Evolutionary conservation across 2,329 filamentous ascomycete species (phyloP).

Genomic region (Xylaria sp.): DNA sequence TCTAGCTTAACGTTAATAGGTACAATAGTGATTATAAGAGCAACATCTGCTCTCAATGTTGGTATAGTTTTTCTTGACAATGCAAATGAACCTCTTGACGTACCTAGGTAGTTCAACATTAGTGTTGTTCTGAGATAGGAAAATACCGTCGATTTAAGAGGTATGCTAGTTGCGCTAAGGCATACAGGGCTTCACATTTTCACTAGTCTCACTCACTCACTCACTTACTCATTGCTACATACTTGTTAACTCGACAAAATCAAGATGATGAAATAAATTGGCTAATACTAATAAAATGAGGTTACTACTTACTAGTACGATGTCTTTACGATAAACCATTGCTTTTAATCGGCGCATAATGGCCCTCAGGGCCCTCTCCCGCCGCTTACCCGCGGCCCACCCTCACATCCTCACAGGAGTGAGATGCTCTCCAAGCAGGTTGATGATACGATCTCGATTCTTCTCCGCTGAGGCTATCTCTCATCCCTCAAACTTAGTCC

Average conservation of each 20-base stretch:
- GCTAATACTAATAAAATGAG: constrained; percentile 1
- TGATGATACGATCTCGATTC: constrained; percentile 25
- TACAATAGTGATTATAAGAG: neutral
- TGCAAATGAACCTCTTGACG: too few relatives aligned
- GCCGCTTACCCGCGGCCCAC: constrained; percentile 32
- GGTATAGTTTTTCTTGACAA: too few relatives aligned
- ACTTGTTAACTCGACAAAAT: neutral
- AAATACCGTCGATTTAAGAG: too few relatives aligned
- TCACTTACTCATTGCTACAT: too few relatives aligned
- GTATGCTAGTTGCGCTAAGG: too few relatives aligned
- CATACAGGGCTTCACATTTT: too few relatives aligned
- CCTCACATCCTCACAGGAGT: constrained; percentile 11
- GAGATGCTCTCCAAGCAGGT: constrained; percentile 11
- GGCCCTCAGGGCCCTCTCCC: constrained; percentile 36
- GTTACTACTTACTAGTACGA: neutral
- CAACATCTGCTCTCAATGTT: too few relatives aligned
- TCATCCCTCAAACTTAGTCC: constrained; percentile 61
- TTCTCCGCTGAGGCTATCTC: constrained; percentile 55
- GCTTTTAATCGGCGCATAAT: constrained; percentile 23
- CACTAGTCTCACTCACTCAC: constrained; percentile 32
- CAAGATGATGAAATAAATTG: neutral
- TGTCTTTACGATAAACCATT: neutral
- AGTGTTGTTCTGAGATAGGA: neutral
- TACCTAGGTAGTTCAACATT: too few relatives aligned
- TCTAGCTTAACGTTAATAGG: neutral